These are phyloP conservation scores for Plantago ovata DNA, from an alignment of 257 asterid genomes.

Conservation along the genomic window DNA sequence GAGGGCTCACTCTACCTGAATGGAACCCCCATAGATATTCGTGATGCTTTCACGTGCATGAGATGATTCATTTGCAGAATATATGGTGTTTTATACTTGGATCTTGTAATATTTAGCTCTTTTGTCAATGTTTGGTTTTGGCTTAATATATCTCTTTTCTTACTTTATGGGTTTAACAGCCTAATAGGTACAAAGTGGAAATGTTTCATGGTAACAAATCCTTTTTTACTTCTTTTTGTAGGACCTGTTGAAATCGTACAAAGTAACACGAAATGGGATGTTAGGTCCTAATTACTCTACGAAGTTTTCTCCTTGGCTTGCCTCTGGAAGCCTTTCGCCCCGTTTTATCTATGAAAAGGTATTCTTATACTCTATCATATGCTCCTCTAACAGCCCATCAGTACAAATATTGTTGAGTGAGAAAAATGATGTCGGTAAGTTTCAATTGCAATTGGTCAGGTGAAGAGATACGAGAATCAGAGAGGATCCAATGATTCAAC, in stretches of 20 bases:
- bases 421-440: slow-evolving; percentile 20
- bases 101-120: no score
- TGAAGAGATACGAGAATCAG: slow-evolving; percentile 83
- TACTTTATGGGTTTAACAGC: no score
- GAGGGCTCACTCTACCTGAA: no score
- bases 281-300: slow-evolving; percentile 91
- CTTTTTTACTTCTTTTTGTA: slow-evolving; percentile 21
- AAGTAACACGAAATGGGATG: slow-evolving; percentile 94
- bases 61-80: no score
- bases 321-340: slow-evolving; percentile 89
- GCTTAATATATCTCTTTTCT: no score
- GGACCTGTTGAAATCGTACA: slow-evolving; percentile 70
- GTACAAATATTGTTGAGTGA: slow-evolving; percentile 1
- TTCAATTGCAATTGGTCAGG: slow-evolving; percentile 42
- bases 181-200: neutral
- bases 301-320: slow-evolving; percentile 95
- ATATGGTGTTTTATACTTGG: no score
- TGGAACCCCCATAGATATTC: no score
- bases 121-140: no score
- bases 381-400: slow-evolving; percentile 6
- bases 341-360: slow-evolving; percentile 87
- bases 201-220: neutral
- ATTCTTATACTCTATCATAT: slow-evolving; percentile 17
- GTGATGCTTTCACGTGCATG: no score
- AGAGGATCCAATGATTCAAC: slow-evolving; percentile 79